Evolutionary conservation across 768 basidiomycete genomes (phyloP).

Genomic region (Pisolithus tinctorius): DNA sequence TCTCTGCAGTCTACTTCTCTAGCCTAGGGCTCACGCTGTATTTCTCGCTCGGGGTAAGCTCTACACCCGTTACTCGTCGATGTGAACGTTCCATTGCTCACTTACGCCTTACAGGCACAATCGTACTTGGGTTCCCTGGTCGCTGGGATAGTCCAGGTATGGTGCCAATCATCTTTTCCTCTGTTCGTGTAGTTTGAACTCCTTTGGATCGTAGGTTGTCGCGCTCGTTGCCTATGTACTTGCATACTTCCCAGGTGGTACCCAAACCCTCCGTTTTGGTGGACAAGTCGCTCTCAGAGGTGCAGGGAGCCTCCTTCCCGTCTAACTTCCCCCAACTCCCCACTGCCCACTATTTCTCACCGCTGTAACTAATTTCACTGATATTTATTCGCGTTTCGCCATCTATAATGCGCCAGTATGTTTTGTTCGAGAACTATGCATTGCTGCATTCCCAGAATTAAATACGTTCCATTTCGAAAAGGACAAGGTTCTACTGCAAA

Average conservation of each 20-base stretch:
- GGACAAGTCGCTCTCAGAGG: conserved; percentile 77
- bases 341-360: background rate
- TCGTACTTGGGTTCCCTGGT: conserved; percentile 86
- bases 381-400: background rate
- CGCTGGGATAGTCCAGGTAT: conserved; percentile 73
- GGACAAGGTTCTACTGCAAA: background rate
- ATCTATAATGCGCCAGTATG: too few relatives aligned
- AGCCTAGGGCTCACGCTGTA: conserved; percentile 85
- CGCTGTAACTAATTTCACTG: conserved; percentile 2
- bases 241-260: conserved; percentile 93
- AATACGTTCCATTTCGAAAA: too few relatives aligned
- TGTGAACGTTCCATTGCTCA: background rate
- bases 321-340: conserved; percentile 36
- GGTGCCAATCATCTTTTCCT: conserved; percentile 4
- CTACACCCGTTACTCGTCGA: background rate
- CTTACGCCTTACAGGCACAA: conserved; percentile 44
- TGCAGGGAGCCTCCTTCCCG: conserved; percentile 74
- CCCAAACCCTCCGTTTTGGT: conserved; percentile 73
- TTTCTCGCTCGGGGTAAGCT: conserved; percentile 79
- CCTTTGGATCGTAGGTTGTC: conserved; percentile 43
- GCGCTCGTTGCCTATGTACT: conserved; percentile 85
- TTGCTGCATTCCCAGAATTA: too few relatives aligned
- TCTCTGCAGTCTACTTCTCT: conserved; percentile 74
- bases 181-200: background rate
- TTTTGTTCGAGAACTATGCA: too few relatives aligned